phyloP scores from a whole-genome alignment of 2,329 filamentous ascomycete genomes.

The Beauveria pseudobassiana region DNA sequence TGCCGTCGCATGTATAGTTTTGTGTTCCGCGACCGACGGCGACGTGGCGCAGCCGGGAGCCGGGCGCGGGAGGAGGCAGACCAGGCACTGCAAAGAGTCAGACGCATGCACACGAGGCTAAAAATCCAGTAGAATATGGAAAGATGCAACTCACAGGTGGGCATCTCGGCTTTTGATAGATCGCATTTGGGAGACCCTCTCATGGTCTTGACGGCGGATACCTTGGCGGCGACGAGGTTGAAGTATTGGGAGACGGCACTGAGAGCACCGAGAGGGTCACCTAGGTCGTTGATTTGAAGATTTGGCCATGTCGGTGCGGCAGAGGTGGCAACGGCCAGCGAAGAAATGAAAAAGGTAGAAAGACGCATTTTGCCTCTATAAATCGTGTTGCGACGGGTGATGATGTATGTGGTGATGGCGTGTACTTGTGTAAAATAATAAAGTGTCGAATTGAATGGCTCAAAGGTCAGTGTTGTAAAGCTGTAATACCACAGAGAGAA shows the following conservation, averaged over 20 bases:
- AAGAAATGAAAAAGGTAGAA: constrained; percentile 38
- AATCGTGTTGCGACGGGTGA: background rate
- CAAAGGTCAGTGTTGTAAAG: background rate
- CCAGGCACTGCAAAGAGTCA: constrained; percentile 25
- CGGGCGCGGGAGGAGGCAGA: constrained; percentile 53
- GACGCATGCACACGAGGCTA: background rate
- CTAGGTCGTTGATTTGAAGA: constrained; percentile 28
- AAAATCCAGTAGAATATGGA: background rate
- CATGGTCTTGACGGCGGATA: constrained; percentile 38
- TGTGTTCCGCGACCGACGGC: constrained; percentile 82
- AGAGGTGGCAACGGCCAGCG: constrained; percentile 37
- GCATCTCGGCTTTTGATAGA: constrained; percentile 44
- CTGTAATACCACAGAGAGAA: constrained; percentile 15
- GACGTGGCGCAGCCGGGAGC: constrained; percentile 64
- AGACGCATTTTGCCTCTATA: constrained; percentile 40
- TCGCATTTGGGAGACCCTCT: constrained; percentile 42
- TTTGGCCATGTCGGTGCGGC: constrained; percentile 36
- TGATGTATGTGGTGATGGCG: background rate
- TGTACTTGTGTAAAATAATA: constrained; percentile 11
- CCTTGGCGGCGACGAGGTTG: constrained; percentile 49
- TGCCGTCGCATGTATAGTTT: constrained; percentile 79
- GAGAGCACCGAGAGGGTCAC: constrained; percentile 31
- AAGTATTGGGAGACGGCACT: constrained; percentile 53
- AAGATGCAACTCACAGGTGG: constrained; percentile 18
- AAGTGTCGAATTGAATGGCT: constrained; percentile 13